Evolutionary conservation across 306 rosid genomes (phyloP), one percentile per base, ranked within the genome.

Genomic region (Gleditsia sinensis): DNA sequence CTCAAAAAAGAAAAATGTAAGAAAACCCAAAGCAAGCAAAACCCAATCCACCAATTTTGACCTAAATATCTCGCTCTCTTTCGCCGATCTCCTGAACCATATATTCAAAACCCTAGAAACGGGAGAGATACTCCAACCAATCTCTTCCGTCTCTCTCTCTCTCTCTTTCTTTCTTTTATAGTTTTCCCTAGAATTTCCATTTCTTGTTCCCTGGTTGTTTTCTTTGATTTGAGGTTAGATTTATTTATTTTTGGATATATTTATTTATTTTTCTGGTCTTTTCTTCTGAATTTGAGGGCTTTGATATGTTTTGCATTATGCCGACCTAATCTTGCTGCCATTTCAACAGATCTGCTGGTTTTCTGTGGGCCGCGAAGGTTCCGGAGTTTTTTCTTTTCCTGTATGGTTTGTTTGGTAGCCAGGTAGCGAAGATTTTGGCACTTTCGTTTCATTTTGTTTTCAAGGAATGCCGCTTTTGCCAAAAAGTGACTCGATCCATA

Each of bases 61-160:
- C 58, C 62, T 36, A 75, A 80, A 53, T 43, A 80, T 71, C 73
- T 37, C 76, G 12, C 62, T 57, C 72, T 27, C 51, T 23, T n/a
- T 32, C 21, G 57, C 76, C 65, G 36, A 59, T 36, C 40, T 78
- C 69, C 40, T 12, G 7, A 40, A 48, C 72, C 27, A 40, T 65
- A 59, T 21, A 61, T 69, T 68, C 20, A 20, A 55, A 67, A 80
- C 84, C 87, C 87, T 80, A 77, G 78, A 67, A 77, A 71, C 40
- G 71, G 82, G 78, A 80, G 88, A 80, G 85, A 64, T 17, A 30
- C 68, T n/a, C 60, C 64, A 27, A 19, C 76, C 63, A 56, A 77
- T 84, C 85, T 84, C 83, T 84, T 80, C 83, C 82, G 61, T 68
- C 75, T 77, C 76, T 67, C n/a, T n/a, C n/a, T n/a, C n/a, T n/a